A percentile compares a stretch with the other conserved stretches of the same genome.
These are phyloP conservation scores for Pseudogymnoascus sp. DNA, from an alignment of 2,329 filamentous ascomycete species.

Conservation along the genomic window DNA sequence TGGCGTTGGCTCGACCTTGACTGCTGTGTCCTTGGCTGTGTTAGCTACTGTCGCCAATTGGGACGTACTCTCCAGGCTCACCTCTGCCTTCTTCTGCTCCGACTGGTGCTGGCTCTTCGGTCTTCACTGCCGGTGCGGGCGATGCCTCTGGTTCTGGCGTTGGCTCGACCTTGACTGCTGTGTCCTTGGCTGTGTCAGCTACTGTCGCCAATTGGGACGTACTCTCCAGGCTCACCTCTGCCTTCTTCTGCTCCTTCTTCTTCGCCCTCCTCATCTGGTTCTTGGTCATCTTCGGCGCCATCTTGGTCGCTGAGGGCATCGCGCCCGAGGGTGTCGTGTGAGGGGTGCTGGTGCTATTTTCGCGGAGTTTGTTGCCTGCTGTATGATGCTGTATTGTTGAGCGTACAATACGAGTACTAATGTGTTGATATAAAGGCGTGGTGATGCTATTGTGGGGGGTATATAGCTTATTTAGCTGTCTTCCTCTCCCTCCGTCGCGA, in stretches of 20 bases:
- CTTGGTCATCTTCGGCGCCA: slow-evolving; percentile 56
- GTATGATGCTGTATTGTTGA: not conserved
- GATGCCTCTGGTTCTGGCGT: slow-evolving; percentile 22
- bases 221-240: slow-evolving; percentile 37
- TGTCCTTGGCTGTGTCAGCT: slow-evolving; percentile 16
- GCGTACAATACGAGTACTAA: not conserved
- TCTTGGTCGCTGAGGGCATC: slow-evolving; percentile 27
- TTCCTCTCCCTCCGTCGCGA: not conserved
- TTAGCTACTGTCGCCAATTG: not conserved
- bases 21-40: slow-evolving; percentile 16
- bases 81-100: slow-evolving; percentile 68
- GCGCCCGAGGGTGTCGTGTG: slow-evolving; percentile 12
- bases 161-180: slow-evolving; percentile 25
- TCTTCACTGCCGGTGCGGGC: slow-evolving; percentile 22
- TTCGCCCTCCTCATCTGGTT: slow-evolving; percentile 88
- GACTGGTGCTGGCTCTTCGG: slow-evolving; percentile 30
- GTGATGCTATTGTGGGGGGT: not conserved
- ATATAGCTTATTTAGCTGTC: not conserved
- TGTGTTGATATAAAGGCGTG: not conserved
- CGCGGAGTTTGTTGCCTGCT: not conserved
- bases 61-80: slow-evolving; percentile 24
- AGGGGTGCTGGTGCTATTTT: not conserved
- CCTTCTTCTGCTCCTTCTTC: slow-evolving; percentile 85
- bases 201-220: not conserved
- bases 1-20: slow-evolving; percentile 27